Base-by-base conservation (phyloP, 495 filamentous ascomycete genomes). In the Daldinia bambusicola region DNA sequence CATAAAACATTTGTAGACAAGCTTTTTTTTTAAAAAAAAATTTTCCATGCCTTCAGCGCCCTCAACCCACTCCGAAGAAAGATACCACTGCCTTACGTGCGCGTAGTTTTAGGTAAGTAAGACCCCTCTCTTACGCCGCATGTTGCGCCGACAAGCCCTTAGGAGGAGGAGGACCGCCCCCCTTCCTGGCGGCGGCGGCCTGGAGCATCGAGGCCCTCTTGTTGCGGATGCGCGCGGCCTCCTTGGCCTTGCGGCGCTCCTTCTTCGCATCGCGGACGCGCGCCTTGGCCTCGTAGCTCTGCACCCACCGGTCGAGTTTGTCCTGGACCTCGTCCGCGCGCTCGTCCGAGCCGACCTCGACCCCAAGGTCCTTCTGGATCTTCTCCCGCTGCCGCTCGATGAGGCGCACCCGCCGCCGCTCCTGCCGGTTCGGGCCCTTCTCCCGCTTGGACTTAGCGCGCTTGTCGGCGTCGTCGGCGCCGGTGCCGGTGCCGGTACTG, bases 381-480 rank as follows among this genome's bases (percentile, higher is more conserved):
- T 14, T 34, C 60, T 66, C 57, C 36, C 69, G 68, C 34, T 75
- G 67, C 22, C 20, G 30, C 22, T 72, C 76, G 34, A 80, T 77
- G 31, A 77, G 43, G n/a, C 30, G 40, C 52, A 72, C 40, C 5
- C 74, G 74, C 16, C 79, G 71, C 8, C 77, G 76, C 5, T 55
- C 73, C 20, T 18, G 7, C 9, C 77, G 67, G 63, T 74, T 77
- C 18, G 70, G 64, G 0, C 59, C 73, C 7, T 37, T 63, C 7
- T 59, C 51, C 55, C 16, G 10, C 64, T 36, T 58, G 22, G 20
- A 22, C 16, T 48, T 16, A 16, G 7, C 37, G 53, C 43, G 41
- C 26, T 3, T 26, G 6, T 37, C 32, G 8, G 20, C 37, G 38
- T 56, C 50, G 41, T 36, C 20, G n/a, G 16, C 48, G 10, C 5